Evolutionary conservation across 73 alveolate genomes (phyloP).

Genomic region (Paraurostyla sp.): DNA sequence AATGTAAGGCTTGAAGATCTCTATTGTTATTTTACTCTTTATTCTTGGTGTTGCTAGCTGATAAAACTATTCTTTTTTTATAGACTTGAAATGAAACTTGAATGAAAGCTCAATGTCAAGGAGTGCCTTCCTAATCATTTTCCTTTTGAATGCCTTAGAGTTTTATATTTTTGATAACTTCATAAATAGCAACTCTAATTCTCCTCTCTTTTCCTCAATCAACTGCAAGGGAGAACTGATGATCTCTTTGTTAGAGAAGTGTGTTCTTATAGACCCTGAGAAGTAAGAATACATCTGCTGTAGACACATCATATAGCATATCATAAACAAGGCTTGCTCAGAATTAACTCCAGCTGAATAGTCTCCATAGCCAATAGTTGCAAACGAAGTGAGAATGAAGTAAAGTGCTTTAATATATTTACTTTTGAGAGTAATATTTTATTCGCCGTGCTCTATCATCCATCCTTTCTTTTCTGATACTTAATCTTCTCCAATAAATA

Average conservation of each 20-base stretch:
- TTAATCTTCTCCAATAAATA: slow-evolving; percentile 37
- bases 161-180: slow-evolving; percentile 22
- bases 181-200: slow-evolving; percentile 35
- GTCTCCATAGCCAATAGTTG: slow-evolving; percentile 58
- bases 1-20: not conserved
- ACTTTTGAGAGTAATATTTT: not conserved
- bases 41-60: not conserved
- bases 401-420: slow-evolving; percentile 9
- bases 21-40: not conserved
- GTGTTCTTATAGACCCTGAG: slow-evolving; percentile 1
- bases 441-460: not conserved
- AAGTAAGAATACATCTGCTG: slow-evolving; percentile 38
- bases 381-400: slow-evolving; percentile 42
- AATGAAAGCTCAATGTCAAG: slow-evolving; percentile 9
- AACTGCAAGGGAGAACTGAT: not conserved
- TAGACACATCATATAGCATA: slow-evolving; percentile 48
- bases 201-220: not conserved
- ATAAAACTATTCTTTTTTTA: slow-evolving; percentile 10
- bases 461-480: not conserved
- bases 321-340: not conserved
- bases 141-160: not conserved
- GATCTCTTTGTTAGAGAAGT: not conserved
- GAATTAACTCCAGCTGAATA: not conserved
- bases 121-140: not conserved
- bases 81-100: slow-evolving; percentile 11